A percentile compares a stretch with the other conserved stretches of the same genome.
Evolutionary conservation across 1,139 yeast species (phyloP).

Genomic region (Scheffersomyces titani): DNA sequence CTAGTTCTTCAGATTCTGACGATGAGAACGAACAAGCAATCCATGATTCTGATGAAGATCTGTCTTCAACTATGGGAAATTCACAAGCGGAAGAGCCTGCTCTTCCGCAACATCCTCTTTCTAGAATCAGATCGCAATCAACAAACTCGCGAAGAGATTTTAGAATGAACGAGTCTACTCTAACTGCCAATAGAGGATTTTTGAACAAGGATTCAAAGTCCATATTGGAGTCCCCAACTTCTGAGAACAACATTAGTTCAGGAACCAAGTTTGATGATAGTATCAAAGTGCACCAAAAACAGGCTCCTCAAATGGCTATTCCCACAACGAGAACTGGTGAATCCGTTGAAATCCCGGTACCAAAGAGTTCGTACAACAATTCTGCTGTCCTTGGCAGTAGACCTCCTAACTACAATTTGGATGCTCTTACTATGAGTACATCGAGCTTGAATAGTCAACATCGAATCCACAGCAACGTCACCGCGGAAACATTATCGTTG

Average conservation of each 20-base stretch:
- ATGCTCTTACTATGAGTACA: neutral
- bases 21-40: constrained; percentile 11
- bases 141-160: constrained; percentile 26
- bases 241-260: neutral
- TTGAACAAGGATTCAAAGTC: constrained; percentile 11
- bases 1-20: constrained; percentile 24
- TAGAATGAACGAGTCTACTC: constrained; percentile 10
- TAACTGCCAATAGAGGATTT: constrained; percentile 16
- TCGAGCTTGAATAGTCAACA: neutral
- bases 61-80: neutral
- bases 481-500: neutral
- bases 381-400: constrained; percentile 7
- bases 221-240: constrained; percentile 3
- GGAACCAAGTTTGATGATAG: constrained; percentile 8
- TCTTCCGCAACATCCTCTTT: constrained; percentile 29
- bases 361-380: constrained; percentile 27
- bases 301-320: constrained; percentile 78
- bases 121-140: constrained; percentile 34
- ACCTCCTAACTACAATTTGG: neutral
- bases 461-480: neutral
- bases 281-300: constrained; percentile 44
- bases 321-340: constrained; percentile 83
- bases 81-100: constrained; percentile 11
- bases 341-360: constrained; percentile 69
- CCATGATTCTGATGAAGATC: constrained; percentile 6